phyloP scores from a whole-genome alignment of 495 filamentous ascomycete species.

The Penicillium egyptiacum region DNA sequence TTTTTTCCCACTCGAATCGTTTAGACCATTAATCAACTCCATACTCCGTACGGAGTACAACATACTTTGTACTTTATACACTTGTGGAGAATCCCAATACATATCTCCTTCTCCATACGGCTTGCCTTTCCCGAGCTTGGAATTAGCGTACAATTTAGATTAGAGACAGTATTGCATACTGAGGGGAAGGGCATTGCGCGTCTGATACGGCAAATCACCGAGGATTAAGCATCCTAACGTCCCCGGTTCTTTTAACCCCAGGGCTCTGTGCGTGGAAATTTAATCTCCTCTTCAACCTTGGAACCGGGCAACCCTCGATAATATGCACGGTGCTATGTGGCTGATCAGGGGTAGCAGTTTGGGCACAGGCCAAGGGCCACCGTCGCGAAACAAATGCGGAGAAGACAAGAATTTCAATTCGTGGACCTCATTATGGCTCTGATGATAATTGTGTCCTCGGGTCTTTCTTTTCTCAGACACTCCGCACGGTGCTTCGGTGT shows the following conservation, averaged over 20 bases:
- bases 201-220: slow-evolving; percentile 16
- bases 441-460: background rate
- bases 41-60: too few relatives aligned
- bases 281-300: background rate
- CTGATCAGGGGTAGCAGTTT: slow-evolving; percentile 4
- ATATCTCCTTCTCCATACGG: background rate
- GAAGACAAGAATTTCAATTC: background rate
- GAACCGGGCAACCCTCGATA: background rate
- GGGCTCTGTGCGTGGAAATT: slow-evolving; percentile 1
- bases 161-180: background rate
- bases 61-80: too few relatives aligned
- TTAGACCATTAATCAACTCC: background rate
- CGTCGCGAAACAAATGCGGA: background rate
- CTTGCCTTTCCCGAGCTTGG: background rate
- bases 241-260: slow-evolving; percentile 1
- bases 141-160: slow-evolving; percentile 9
- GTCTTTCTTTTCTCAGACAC: background rate
- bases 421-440: background rate
- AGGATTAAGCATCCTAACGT: slow-evolving; percentile 2
- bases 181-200: slow-evolving; percentile 1
- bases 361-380: background rate
- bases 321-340: slow-evolving; percentile 6
- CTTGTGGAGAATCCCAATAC: background rate
- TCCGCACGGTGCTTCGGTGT: slow-evolving; percentile 3
- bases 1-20: background rate